Base-by-base conservation (phyloP, 2,329 filamentous ascomycete genomes). In the Cladophialophora exuberans region DNA sequence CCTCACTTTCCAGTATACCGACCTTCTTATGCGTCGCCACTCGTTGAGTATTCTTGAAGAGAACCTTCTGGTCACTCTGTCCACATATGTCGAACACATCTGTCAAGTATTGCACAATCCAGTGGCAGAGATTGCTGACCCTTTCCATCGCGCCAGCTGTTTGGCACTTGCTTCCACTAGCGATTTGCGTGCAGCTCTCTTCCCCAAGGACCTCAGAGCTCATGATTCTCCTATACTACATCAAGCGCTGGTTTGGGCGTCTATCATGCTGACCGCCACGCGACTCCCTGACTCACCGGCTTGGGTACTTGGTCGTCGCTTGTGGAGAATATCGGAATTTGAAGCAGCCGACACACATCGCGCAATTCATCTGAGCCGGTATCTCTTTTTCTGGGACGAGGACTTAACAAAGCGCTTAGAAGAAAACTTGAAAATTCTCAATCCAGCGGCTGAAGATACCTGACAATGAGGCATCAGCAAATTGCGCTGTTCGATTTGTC, bases 381-480 rank as follows among this genome's bases (percentile, higher is more conserved):
- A 44, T 17, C 26, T 44, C n/a, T 44, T 44, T 26, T 44, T 44
- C 23, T 44, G 42, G 42, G 42, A 44, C 23, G 42, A 44, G 17
- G 1, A 44, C 17, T 31, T 44, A 17, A 44, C 42, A 44, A 28
- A 10, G 6, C 25, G 42, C 18, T n/a, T 44, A 15, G 23, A 6
- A 17, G 42, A 20, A 11, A 44, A 44, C 17, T 18, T 31, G n/a
- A n/a, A n/a, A n/a, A n/a, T n/a, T n/a, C n/a, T n/a, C n/a, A n/a
- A n/a, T n/a, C n/a, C n/a, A n/a, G n/a, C n/a, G n/a, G n/a, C n/a
- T n/a, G n/a, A n/a, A n/a, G n/a, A n/a, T n/a, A n/a, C n/a, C n/a
- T n/a, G n/a, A n/a, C n/a, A n/a, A n/a, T n/a, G n/a, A n/a, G n/a
- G n/a, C n/a, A n/a, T n/a, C n/a, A n/a, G n/a, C n/a, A n/a, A n/a